Evolutionary conservation across 2,329 filamentous ascomycete species (phyloP).

Genomic region (Juglanconis sp.): DNA sequence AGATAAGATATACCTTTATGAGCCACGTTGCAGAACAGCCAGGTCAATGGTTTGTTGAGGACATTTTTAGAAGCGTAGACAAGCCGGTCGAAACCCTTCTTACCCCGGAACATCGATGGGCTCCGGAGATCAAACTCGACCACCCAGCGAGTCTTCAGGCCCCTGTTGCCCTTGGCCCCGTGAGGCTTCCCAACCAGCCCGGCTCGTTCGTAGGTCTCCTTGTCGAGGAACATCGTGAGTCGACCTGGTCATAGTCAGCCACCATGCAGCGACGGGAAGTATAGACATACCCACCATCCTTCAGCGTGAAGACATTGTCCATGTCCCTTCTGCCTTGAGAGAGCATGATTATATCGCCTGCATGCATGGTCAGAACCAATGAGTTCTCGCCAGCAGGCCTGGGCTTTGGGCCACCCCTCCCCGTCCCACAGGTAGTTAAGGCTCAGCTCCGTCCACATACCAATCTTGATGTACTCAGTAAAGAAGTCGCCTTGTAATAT

Average conservation of each 20-base stretch:
- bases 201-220: conserved; percentile 75
- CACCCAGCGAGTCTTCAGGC: conserved; percentile 67
- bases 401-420: neutral
- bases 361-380: neutral
- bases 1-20: conserved; percentile 38
- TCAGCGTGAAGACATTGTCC: conserved; percentile 70
- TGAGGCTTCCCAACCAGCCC: conserved; percentile 73
- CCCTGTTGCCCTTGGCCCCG: conserved; percentile 54
- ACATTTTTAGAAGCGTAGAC: conserved; percentile 77
- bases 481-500: conserved; percentile 76
- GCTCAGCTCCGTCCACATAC: neutral
- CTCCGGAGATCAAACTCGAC: conserved; percentile 73
- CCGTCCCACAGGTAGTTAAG: neutral
- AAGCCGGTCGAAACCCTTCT: conserved; percentile 77
- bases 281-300: conserved; percentile 51
- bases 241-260: conserved; percentile 47
- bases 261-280: conserved; percentile 1
- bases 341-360: conserved; percentile 78
- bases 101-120: conserved; percentile 76
- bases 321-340: conserved; percentile 70
- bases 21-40: conserved; percentile 71
- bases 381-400: neutral
- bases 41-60: conserved; percentile 63
- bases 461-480: conserved; percentile 74
- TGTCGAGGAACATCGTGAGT: conserved; percentile 74